Percentiles rank a stretch among this genome's conserved stretches.
phyloP scores from a whole-genome alignment of 306 rosid species.

The Aeschynomene evenia region DNA sequence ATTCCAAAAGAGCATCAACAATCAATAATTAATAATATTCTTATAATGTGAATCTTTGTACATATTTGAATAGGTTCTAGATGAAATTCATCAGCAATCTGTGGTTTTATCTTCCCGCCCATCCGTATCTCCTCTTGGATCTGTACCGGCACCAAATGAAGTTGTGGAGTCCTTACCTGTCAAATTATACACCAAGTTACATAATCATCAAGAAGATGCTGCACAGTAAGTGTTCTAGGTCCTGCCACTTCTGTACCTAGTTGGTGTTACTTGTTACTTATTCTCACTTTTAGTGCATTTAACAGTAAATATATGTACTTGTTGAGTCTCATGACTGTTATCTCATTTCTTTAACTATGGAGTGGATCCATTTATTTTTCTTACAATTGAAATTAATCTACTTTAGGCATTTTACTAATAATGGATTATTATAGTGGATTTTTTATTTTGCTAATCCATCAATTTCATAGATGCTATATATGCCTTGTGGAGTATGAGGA shows the following conservation, averaged over 20 bases:
- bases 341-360: too few species aligned
- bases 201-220: constrained; percentile 84
- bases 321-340: not conserved
- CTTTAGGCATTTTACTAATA: not conserved
- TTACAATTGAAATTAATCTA: not conserved
- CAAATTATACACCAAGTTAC: constrained; percentile 66
- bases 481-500: constrained; percentile 99
- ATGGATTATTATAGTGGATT: too few species aligned
- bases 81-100: constrained; percentile 99
- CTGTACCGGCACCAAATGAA: constrained; percentile 93
- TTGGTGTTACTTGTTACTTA: not conserved
- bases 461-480: constrained; percentile 76
- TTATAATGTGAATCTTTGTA: constrained; percentile 54
- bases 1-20: constrained; percentile 16
- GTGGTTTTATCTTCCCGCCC: constrained; percentile 92
- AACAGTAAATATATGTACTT: not conserved
- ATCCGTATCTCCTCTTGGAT: constrained; percentile 91
- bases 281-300: not conserved
- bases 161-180: constrained; percentile 95
- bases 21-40: constrained; percentile 34
- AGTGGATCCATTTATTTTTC: too few species aligned
- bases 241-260: not conserved
- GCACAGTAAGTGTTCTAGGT: constrained; percentile 69
- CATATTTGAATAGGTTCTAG: constrained; percentile 95
- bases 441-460: constrained; percentile 1